A percentile compares a stretch with the other conserved stretches of the same genome.
Evolutionary conservation across 2,329 filamentous ascomycete genomes (phyloP).

Genomic region (Neodidymelliopsis sp.): DNA sequence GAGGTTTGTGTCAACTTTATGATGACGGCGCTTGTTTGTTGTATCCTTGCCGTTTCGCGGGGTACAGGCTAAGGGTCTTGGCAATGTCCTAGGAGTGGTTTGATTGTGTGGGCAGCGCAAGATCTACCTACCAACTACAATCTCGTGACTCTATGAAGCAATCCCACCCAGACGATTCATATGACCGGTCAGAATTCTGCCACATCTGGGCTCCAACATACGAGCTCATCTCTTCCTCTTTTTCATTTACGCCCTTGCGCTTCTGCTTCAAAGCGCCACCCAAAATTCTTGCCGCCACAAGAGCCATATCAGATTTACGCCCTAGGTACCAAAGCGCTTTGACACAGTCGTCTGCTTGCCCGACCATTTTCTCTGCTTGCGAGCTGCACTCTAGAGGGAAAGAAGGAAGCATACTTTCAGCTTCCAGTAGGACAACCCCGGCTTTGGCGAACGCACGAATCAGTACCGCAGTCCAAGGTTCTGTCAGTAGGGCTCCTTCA

Average conservation of each 20-base stretch:
- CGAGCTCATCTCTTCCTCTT: conserved; percentile 32
- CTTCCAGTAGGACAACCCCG: conserved; percentile 51
- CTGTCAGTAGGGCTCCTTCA: conserved; percentile 64
- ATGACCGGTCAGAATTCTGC: conserved; percentile 32
- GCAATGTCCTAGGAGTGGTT: too few species aligned
- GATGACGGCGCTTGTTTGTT: too few species aligned
- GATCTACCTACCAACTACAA: too few species aligned
- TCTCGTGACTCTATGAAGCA: conserved; percentile 18
- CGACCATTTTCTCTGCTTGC: conserved; percentile 39
- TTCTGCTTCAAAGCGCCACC: conserved; percentile 43
- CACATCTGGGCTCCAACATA: conserved; percentile 38
- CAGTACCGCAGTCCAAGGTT: conserved; percentile 66
- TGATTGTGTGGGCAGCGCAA: not conserved
- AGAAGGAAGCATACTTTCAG: conserved; percentile 29
- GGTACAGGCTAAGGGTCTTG: too few species aligned
- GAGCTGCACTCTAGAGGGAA: not conserved
- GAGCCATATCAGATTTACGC: conserved; percentile 63
- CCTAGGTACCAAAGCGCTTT: conserved; percentile 63
- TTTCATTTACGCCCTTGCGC: conserved; percentile 31
- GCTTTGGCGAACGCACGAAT: conserved; percentile 62
- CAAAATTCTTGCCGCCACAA: conserved; percentile 50
- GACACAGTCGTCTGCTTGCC: conserved; percentile 58
- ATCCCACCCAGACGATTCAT: conserved; percentile 27
- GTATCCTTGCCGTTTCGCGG: too few species aligned
- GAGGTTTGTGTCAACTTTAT: too few species aligned